phyloP scores from a whole-genome alignment of 495 filamentous ascomycete species.

The Hyaloscypha variabilis region DNA sequence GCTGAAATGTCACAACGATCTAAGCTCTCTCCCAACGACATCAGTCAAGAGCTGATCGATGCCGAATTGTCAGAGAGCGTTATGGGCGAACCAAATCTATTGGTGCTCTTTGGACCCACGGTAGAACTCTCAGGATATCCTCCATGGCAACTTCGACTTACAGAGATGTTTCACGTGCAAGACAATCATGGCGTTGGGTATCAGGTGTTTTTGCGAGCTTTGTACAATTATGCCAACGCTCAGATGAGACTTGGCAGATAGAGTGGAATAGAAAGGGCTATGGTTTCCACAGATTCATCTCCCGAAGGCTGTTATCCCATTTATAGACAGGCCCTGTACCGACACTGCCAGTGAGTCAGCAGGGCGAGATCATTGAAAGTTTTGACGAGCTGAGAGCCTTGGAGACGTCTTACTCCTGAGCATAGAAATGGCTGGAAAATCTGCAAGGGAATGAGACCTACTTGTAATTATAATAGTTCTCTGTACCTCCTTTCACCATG shows the following conservation, averaged over 20 bases:
- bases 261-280: conserved; percentile 10
- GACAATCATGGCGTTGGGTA: conserved; percentile 85
- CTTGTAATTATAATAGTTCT: conserved; percentile 71
- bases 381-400: no score
- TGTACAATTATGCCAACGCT: conserved; percentile 83
- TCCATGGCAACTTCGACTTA: conserved; percentile 92
- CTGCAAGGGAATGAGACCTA: no score
- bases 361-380: no score
- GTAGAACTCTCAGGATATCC: conserved; percentile 89
- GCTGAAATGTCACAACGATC: conserved; percentile 91
- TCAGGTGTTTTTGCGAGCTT: conserved; percentile 83
- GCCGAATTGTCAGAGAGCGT: conserved; percentile 73
- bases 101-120: conserved; percentile 81
- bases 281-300: conserved; percentile 56
- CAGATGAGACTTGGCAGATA: conserved; percentile 89
- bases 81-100: conserved; percentile 83
- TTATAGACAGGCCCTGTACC: conserved; percentile 62
- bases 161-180: conserved; percentile 83
- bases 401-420: no score
- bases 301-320: conserved; percentile 56
- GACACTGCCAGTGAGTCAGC: no score
- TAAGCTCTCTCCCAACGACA: conserved; percentile 77
- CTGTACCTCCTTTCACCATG: conserved; percentile 63
- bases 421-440: no score
- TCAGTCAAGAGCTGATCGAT: conserved; percentile 85